Evolutionary conservation across 768 basidiomycete genomes (phyloP).

Genomic region (Lentinula detonsa): DNA sequence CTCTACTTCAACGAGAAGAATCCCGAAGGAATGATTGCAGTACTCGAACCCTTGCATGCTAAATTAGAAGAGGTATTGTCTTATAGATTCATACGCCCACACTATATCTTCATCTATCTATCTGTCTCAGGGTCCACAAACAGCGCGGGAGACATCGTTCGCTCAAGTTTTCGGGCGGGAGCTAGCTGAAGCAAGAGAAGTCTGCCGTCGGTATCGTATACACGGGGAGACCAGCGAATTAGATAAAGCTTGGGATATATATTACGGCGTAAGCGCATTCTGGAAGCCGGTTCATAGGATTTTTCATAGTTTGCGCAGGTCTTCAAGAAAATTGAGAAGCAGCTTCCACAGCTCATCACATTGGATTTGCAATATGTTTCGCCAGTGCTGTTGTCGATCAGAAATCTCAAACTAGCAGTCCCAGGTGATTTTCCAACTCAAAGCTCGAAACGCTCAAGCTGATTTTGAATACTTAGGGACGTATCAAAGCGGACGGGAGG

Average conservation of each 20-base stretch:
- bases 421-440: conserved; percentile 55
- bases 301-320: conserved; percentile 42
- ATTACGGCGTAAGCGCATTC: conserved; percentile 69
- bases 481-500: conserved; percentile 82
- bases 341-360: conserved; percentile 79
- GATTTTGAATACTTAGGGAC: conserved; percentile 49
- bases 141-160: conserved; percentile 92
- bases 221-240: conserved; percentile 86
- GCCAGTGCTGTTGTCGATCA: conserved; percentile 81
- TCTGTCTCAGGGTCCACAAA: conserved; percentile 73
- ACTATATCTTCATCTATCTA: conserved; percentile 1
- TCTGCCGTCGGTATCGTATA: conserved; percentile 77
- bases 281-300: neutral
- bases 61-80: conserved; percentile 73
- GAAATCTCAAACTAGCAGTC: conserved; percentile 91
- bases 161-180: conserved; percentile 91
- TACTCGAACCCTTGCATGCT: conserved; percentile 87
- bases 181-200: conserved; percentile 86
- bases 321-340: conserved; percentile 95
- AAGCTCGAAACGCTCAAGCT: neutral
- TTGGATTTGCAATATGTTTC: conserved; percentile 97
- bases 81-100: neutral
- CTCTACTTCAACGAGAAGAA: conserved; percentile 97
- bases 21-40: conserved; percentile 94
- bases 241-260: conserved; percentile 98